Evolutionary conservation across 2,329 filamentous ascomycete genomes (phyloP).

Genomic region (Pestalotiopsis sp.): DNA sequence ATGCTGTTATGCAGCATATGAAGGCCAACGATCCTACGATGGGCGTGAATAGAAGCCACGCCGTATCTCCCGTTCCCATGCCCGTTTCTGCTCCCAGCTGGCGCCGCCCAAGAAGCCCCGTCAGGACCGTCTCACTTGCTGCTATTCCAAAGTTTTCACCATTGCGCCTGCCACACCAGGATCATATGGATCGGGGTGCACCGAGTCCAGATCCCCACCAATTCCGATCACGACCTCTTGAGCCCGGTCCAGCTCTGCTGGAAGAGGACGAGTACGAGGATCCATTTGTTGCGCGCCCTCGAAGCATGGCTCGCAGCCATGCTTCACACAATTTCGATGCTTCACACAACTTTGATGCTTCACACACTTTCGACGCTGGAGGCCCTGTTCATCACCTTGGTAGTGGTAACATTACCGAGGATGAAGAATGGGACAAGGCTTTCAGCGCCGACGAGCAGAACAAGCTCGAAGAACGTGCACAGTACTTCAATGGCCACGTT

Average conservation of each 20-base stretch:
- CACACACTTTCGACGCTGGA: slow-evolving; percentile 35
- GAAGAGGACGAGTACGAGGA: slow-evolving; percentile 62
- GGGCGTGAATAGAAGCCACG: slow-evolving; percentile 67
- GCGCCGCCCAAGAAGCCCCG: slow-evolving; percentile 43
- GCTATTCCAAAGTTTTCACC: slow-evolving; percentile 49
- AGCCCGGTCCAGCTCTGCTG: slow-evolving; percentile 45
- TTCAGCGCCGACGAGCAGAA: slow-evolving; percentile 81
- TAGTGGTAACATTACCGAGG: slow-evolving; percentile 63
- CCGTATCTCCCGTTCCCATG: slow-evolving; percentile 19
- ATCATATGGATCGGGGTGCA: slow-evolving; percentile 64
- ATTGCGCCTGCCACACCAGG: slow-evolving; percentile 52
- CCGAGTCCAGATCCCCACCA: slow-evolving; percentile 73
- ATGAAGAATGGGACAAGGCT: slow-evolving; percentile 90
- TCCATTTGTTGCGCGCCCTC: slow-evolving; percentile 58
- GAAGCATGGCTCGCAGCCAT: slow-evolving; percentile 31
- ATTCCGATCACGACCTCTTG: slow-evolving; percentile 48
- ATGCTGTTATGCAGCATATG: slow-evolving; percentile 88
- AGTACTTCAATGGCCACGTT: slow-evolving; percentile 90
- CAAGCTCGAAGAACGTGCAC: slow-evolving; percentile 78
- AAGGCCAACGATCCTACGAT: slow-evolving; percentile 73
- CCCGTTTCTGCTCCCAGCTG: slow-evolving; percentile 39
- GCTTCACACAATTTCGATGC: slow-evolving; percentile 34
- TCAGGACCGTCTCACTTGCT: slow-evolving; percentile 37
- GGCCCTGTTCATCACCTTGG: slow-evolving; percentile 65
- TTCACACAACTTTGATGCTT: slow-evolving; percentile 15